These are phyloP conservation scores for Colletotrichum coccodes DNA, from an alignment of 2,329 filamentous ascomycete species.

Conservation along the genomic window DNA sequence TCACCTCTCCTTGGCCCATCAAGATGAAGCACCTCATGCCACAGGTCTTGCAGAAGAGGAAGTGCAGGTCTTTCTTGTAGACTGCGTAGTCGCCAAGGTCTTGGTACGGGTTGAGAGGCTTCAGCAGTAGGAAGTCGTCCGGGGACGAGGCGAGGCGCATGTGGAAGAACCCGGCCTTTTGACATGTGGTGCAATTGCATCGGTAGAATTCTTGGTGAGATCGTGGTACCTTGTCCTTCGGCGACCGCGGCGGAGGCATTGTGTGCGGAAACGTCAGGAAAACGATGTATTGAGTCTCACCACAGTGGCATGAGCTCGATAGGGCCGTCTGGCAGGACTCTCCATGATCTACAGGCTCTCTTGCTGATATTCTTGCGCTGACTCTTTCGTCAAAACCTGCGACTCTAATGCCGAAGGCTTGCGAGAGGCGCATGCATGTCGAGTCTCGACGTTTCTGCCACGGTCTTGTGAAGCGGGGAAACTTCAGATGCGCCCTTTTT, in stretches of 20 bases:
- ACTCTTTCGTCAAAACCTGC: too few relatives aligned
- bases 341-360: background rate
- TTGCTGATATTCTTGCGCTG: too few relatives aligned
- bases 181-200: constrained; percentile 61
- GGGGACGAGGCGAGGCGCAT: constrained; percentile 45
- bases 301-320: constrained; percentile 58
- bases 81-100: constrained; percentile 54
- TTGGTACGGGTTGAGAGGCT: constrained; percentile 47
- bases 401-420: background rate
- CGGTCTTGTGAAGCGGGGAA: background rate
- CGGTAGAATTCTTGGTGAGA: constrained; percentile 44
- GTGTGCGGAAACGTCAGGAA: constrained; percentile 53
- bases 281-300: constrained; percentile 52
- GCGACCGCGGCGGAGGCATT: constrained; percentile 16
- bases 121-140: constrained; percentile 58
- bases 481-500: background rate
- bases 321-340: constrained; percentile 31
- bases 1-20: constrained; percentile 44
- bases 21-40: constrained; percentile 55
- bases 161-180: constrained; percentile 59
- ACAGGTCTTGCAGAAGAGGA: constrained; percentile 58
- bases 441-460: background rate
- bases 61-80: constrained; percentile 42
- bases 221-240: constrained; percentile 28
- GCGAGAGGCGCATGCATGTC: background rate